Evolutionary conservation across 345 rosid genomes (phyloP), one percentile per base, ranked within the genome.

Genomic region (Eucalyptus melliodora): DNA sequence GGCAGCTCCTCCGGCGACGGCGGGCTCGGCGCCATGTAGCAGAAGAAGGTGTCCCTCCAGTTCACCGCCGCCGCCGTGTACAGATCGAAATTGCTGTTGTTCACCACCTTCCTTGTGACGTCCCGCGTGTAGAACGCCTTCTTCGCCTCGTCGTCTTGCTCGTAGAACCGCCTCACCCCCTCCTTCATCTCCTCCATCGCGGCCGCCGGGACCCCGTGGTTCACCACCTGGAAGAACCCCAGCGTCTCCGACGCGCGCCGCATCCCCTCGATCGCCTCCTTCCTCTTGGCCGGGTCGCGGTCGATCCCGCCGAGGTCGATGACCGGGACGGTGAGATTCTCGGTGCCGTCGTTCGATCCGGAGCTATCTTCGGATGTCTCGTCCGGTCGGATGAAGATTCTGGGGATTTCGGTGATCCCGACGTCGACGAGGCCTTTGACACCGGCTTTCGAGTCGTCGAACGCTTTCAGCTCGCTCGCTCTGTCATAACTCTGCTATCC

Each of bases 191-290:
- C 90, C 37, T 89, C 92, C 87, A 94, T 26, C 7, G 90, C 47
- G 7, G 40, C 87, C 5, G 4, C 23, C 24, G 91, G 88, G 45
- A 94, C 90, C 42, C 92, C 93, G 87, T 93, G 94, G 55, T 93
- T 94, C 30, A 92, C n/a, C 23, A 92, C 92, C 89, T 89, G 91
- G 47, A 94, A 94, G 69, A 93, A 93, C 7, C 95, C 96, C 93
- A 93, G 92, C 6, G 89, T 92, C 90, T 90, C 92, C 49, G 92
- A 91, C 9, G 95, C 93, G 23, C 37, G 86, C 37, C 89, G 30
- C 24, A 94, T 34, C 51, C 88, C 9, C 26, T 83, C 80, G 10
- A 93, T 86, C 8, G 89, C 88, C 85, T 83, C 88, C 49, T 83
- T 21, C 16, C 40, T 77, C 42, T 31, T 89, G 91, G 12, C 37